A percentile compares a stretch with the other conserved stretches of the same genome.
phyloP scores from a whole-genome alignment of 2,329 filamentous ascomycete genomes.

The Cytospora piceae region DNA sequence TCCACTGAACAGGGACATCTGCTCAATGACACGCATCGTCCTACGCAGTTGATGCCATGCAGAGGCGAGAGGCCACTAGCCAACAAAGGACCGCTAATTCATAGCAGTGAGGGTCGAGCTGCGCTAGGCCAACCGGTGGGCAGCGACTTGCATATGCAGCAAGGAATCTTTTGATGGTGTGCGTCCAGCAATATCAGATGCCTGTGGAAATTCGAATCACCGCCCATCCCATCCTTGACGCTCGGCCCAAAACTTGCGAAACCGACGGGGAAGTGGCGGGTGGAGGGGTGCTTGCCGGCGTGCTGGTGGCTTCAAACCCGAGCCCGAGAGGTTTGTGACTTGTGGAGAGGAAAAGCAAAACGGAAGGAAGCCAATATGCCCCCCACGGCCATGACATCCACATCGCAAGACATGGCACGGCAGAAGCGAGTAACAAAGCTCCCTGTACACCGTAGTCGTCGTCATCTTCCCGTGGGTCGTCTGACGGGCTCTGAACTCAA shows the following conservation, averaged over 20 bases:
- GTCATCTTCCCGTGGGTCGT: slow-evolving; percentile 2
- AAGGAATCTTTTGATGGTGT: not conserved
- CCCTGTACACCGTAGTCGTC: slow-evolving; percentile 4
- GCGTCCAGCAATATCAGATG: not conserved
- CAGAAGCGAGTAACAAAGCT: slow-evolving; percentile 9
- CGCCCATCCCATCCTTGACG: not conserved
- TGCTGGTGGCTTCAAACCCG: not conserved
- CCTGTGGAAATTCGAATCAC: slow-evolving; percentile 1
- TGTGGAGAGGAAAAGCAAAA: not conserved
- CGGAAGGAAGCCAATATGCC: not conserved
- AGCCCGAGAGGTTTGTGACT: not conserved
- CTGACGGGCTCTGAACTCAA: slow-evolving; percentile 7
- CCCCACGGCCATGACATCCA: not conserved
- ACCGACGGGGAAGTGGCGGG: slow-evolving; percentile 3
- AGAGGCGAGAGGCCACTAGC: not conserved
- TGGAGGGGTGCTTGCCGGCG: not conserved
- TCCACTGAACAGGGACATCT: not conserved
- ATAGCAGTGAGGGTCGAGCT: not conserved
- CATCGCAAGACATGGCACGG: slow-evolving; percentile 20
- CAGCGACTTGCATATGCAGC: not conserved
- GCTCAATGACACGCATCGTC: not conserved
- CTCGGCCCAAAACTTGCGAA: not conserved
- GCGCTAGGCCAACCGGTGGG: not conserved
- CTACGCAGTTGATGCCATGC: not conserved
- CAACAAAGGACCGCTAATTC: not conserved